Percentiles rank a stretch among this genome's conserved stretches.
Conservation (phyloP, 441 rosid genomes). For the Gossypium davidsonii region DNA sequence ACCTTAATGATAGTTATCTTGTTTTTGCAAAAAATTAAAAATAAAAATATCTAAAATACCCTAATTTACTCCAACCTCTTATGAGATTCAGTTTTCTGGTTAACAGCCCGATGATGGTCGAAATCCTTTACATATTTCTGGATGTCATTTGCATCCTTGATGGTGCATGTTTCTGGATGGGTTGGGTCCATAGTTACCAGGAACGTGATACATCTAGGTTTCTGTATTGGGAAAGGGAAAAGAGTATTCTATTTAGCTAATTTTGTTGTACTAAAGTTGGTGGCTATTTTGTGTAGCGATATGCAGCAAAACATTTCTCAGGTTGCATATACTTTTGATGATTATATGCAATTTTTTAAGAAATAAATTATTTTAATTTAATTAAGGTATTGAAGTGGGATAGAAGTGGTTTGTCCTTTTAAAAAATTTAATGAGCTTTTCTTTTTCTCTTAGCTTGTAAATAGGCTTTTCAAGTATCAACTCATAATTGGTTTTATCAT, state of each 20-base stretch:
- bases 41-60: not conserved
- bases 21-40: not conserved
- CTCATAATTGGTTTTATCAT: not conserved
- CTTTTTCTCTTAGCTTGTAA: not conserved
- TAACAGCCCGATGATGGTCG: not conserved
- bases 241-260: not conserved
- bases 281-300: not conserved
- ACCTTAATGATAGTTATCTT: not conserved
- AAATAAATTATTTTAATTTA: not conserved
- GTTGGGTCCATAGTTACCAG: not conserved
- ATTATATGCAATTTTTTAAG: not conserved
- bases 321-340: not conserved
- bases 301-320: not conserved
- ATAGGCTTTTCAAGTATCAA: not conserved
- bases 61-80: not conserved
- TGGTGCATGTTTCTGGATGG: not conserved
- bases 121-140: not conserved
- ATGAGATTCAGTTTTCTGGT: not conserved
- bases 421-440: not conserved
- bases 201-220: not conserved
- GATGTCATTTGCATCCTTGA: not conserved
- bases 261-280: not conserved
- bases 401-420: not conserved
- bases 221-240: not conserved
- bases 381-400: not conserved